Base-by-base conservation (phyloP, 129 eudicot genomes). In the Solidago caesia region DNA sequence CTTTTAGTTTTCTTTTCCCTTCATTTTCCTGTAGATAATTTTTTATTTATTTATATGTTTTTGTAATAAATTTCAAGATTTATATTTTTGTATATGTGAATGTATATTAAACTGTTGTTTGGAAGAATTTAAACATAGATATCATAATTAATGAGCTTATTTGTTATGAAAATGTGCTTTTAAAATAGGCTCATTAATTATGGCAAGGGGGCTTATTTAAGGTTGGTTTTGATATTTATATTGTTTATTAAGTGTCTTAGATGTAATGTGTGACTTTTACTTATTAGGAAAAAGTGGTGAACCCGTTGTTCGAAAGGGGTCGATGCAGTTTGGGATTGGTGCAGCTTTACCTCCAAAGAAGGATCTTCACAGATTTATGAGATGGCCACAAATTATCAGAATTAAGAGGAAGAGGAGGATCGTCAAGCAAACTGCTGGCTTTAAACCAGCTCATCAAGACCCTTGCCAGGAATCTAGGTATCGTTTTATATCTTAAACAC, bases 331-430 rank as follows among this genome's bases (percentile, higher is more conserved):
- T 62, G 87, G 90, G 4, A 86, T 86, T 5, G 90, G 90, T 41
- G 87, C 87, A 66, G 90, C 90, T 10, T 81, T 86, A 75, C 90
- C 90, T 8, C 90, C 87, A 2, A 86, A 86, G 82, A 83, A 77
- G 76, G 85, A 86, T 70, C 27, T 86, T 0, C 86, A 81, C 63
- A 57, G 87, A 10, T 86, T 86, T 25, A 85, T 86, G 4, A 80
- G 82, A 73, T 86, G 90, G 90, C 90, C 90, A 1, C 76, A 79
- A 73, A 85, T 86, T 53, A 87, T 82, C 14, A 77, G 81, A 44
- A 64, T 86, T 56, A 87, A 86, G 77, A 86, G 90, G 77, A 86
- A 83, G 72, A 86, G 77, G 76, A 86, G 87, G 72, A 85, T 85
- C 67, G 75, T 85, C 63, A 85, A 82, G 81, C 89, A 85, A 68